Evolutionary conservation across 208 protist genomes (phyloP).

Genomic region (Acanthamoeba castellanii): DNA sequence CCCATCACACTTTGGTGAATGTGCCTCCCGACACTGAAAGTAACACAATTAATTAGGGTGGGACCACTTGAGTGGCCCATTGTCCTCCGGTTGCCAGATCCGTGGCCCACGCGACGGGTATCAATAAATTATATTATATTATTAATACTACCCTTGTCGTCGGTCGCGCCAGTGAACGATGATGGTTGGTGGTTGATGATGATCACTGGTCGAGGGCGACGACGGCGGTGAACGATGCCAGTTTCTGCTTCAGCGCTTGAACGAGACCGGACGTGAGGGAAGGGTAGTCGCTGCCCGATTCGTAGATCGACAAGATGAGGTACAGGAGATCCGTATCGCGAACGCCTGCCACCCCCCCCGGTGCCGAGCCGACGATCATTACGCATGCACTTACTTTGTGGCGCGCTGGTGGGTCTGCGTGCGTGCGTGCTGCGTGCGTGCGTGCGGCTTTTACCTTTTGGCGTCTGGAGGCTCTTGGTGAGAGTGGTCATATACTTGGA

Average conservation of each 20-base stretch:
- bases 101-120: too few relatives aligned
- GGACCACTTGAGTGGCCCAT: too few relatives aligned
- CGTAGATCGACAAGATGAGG: background rate
- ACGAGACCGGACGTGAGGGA: background rate
- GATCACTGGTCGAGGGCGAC: background rate
- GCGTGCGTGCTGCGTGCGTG: background rate
- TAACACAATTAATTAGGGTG: too few relatives aligned
- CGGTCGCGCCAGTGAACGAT: too few relatives aligned
- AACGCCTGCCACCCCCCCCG: background rate
- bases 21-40: too few relatives aligned
- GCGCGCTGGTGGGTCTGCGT: background rate
- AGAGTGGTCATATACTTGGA: background rate
- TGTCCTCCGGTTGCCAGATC: too few relatives aligned
- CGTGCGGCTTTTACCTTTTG: background rate
- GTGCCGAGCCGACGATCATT: too few relatives aligned
- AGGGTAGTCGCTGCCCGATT: background rate
- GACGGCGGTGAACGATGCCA: background rate
- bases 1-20: too few relatives aligned
- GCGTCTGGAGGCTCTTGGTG: background rate
- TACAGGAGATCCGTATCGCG: constrained; percentile 5
- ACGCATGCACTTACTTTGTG: background rate
- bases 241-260: constrained; percentile 17
- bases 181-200: too few relatives aligned
- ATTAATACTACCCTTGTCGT: too few relatives aligned
- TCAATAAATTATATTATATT: too few relatives aligned